phyloP scores from a whole-genome alignment of 2,329 filamentous ascomycete species.

The Trichoderma aggressivum region DNA sequence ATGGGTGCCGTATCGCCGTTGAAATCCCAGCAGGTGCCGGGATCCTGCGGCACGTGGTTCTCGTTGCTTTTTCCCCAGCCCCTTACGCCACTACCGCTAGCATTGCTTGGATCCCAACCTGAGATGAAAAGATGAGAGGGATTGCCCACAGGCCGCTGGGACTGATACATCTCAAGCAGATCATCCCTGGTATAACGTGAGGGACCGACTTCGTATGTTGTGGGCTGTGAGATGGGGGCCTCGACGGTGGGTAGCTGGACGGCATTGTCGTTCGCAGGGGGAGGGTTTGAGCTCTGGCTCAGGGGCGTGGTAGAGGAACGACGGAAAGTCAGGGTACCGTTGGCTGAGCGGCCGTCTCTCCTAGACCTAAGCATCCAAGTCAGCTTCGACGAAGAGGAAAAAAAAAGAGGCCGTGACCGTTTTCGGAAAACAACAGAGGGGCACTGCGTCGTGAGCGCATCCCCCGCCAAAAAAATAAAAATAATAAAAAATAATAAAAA shows the following conservation, averaged over 20 bases:
- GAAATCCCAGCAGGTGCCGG: constrained; percentile 89
- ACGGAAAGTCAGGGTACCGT: constrained; percentile 63
- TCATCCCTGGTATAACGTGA: constrained; percentile 75
- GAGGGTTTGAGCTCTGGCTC: constrained; percentile 39
- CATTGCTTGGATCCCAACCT: constrained; percentile 73
- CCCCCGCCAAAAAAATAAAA: constrained; percentile 6
- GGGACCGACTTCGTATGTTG: constrained; percentile 38
- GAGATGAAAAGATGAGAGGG: constrained; percentile 66
- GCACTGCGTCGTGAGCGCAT: not conserved
- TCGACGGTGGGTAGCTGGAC: constrained; percentile 39
- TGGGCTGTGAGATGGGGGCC: constrained; percentile 33
- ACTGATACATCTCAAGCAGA: constrained; percentile 68
- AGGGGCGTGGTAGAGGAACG: constrained; percentile 59
- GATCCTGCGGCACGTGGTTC: constrained; percentile 69
- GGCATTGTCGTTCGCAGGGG: constrained; percentile 36
- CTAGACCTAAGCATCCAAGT: constrained; percentile 47
- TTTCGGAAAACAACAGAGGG: constrained; percentile 6
- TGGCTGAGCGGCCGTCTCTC: constrained; percentile 54
- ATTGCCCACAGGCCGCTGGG: constrained; percentile 47
- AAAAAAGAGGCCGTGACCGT: not conserved
- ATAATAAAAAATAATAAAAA: not conserved
- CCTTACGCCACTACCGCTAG: constrained; percentile 60
- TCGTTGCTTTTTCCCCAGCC: constrained; percentile 79
- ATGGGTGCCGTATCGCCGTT: constrained; percentile 68
- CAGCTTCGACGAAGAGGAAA: constrained; percentile 16